Base-by-base conservation (phyloP, 805 yeast species). In the Aciculoconidium aculeatum region DNA sequence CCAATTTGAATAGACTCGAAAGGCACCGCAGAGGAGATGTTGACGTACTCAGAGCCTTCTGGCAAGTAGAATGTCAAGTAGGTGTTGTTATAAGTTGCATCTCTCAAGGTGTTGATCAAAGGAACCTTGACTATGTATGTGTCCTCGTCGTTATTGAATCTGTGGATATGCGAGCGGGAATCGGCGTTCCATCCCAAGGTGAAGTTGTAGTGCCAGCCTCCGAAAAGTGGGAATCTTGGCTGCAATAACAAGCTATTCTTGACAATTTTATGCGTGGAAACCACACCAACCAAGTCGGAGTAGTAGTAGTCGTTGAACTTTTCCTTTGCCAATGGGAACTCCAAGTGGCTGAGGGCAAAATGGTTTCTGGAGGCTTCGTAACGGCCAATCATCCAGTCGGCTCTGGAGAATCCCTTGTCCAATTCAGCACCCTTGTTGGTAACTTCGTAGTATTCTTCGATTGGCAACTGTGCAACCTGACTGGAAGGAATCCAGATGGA, bases 141-240 rank as follows among this genome's bases (percentile, higher is more conserved):
- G 35, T 72, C 77, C 11, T 58, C 58, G 7, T 61, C 60, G 12
- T 42, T 46, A 15, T 42, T 36, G 11, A 65, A 42, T 22, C 53
- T 45, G 42, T 59, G 75, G 30, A 83, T 63, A 41, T 69, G 78
- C 25, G 72, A 58, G 10, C 60, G 47, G 23, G 88, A 57, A 12
- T 66, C 60, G 40, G 75, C 72, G 28, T 79, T 74, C 95, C 95
- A 92, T n/a, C 97, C 97, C 43, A 90, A 57, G 13, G 97, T 92
- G 67, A 85, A 92, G 59, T 90, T 86, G 59, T 86, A 90, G 47
- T 78, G 71, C 98, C 98, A 92, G 23, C 88, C 94, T 27, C 98
- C 98, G 57, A 85, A 83, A 5, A 92, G 53, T n/a, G 98, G 98
- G 65, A 67, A 92, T 54, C 98, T 72, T 33, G 97, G 97, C 47